A percentile compares a stretch with the other conserved stretches of the same genome.
Evolutionary conservation across 225 moss, liverwort and hornwort species (phyloP).

Genomic region (Rhytidiadelphus loreus): DNA sequence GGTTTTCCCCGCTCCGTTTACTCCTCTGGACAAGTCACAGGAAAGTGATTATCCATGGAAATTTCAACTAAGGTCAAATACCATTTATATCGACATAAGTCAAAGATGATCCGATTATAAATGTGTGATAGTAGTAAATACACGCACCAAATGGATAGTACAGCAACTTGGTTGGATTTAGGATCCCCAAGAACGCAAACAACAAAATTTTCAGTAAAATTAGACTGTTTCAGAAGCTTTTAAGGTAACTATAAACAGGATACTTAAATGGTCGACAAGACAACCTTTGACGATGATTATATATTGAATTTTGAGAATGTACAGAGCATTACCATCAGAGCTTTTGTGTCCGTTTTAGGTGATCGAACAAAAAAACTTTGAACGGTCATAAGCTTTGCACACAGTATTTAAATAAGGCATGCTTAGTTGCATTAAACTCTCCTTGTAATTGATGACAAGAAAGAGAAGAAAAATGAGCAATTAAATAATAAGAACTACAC

Average conservation of each 20-base stretch:
- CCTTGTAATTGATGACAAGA: background rate
- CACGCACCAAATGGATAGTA: background rate
- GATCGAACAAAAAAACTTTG: background rate
- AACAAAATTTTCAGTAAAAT: background rate
- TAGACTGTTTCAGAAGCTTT: background rate
- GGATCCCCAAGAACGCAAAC: too few relatives aligned
- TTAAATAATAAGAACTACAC: too few relatives aligned
- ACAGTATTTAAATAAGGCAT: background rate
- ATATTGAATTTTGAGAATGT: background rate
- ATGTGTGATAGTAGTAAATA: background rate
- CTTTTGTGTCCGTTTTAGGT: background rate
- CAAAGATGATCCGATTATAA: background rate
- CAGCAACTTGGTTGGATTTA: background rate
- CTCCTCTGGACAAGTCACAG: slow-evolving; percentile 44
- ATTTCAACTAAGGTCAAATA: background rate
- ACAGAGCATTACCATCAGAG: background rate
- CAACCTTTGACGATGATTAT: background rate
- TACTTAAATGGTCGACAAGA: background rate
- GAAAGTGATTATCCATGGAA: background rate
- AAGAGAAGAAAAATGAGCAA: background rate
- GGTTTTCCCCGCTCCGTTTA: slow-evolving; percentile 95
- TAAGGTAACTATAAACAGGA: background rate
- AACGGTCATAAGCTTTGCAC: background rate
- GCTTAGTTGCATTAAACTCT: background rate
- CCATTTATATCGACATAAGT: background rate